Evolutionary conservation across 2,329 filamentous ascomycete species (phyloP).

Genomic region (Helicocarpus griseus): DNA sequence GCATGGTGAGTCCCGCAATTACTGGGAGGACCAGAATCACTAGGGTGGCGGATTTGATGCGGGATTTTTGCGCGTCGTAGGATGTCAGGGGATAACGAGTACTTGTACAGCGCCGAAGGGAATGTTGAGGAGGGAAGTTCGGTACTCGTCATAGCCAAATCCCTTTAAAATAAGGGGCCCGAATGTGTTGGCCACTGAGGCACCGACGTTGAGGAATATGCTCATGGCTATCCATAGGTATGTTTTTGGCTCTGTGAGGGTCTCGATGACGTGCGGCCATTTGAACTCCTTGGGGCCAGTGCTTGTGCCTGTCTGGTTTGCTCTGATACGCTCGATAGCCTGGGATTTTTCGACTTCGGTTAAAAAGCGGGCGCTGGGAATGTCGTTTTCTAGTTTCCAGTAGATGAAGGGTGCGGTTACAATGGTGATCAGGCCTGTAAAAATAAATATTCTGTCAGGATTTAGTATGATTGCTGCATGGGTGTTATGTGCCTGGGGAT

Average conservation of each 20-base stretch:
- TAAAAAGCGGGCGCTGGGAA: constrained; percentile 43
- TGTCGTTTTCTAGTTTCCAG: constrained; percentile 49
- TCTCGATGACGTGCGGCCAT: constrained; percentile 34
- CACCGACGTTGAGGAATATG: constrained; percentile 53
- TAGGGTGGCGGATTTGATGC: constrained; percentile 49
- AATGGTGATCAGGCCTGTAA: constrained; percentile 53
- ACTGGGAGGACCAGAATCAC: constrained; percentile 48
- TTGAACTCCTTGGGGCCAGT: constrained; percentile 40
- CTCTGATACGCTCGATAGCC: constrained; percentile 40
- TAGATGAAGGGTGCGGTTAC: constrained; percentile 49
- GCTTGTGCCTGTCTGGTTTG: constrained; percentile 41
- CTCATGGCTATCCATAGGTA: constrained; percentile 53
- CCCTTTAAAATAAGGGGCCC: constrained; percentile 54
- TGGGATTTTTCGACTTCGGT: constrained; percentile 36
- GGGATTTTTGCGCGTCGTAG: constrained; percentile 48
- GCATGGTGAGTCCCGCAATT: constrained; percentile 45
- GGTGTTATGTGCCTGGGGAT: background rate
- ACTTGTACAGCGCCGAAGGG: constrained; percentile 56
- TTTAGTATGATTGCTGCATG: constrained; percentile 1
- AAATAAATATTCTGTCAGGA: constrained; percentile 45
- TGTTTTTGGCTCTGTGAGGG: constrained; percentile 36
- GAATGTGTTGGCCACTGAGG: constrained; percentile 55
- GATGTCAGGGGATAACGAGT: constrained; percentile 47
- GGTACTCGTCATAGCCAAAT: constrained; percentile 50
- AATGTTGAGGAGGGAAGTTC: constrained; percentile 54